Conservation (phyloP, 75 land plant species). For the Azolla pinnata region DNA sequence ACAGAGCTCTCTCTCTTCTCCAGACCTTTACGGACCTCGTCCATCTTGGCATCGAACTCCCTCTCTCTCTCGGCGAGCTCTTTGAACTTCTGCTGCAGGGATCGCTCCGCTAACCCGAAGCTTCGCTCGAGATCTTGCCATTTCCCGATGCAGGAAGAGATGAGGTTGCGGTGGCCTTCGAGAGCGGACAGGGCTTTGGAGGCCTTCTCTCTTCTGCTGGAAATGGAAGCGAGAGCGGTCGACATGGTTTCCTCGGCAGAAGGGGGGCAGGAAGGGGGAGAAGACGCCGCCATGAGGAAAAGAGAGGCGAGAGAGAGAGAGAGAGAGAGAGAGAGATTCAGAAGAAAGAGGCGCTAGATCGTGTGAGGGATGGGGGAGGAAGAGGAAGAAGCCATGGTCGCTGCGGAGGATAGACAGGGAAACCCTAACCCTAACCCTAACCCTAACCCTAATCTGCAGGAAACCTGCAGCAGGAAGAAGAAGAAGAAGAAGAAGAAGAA, state of each 20-base stretch:
- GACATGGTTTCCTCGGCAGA: neutral
- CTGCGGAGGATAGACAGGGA: too few species aligned
- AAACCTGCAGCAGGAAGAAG: too few species aligned
- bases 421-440: too few species aligned
- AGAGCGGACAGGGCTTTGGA: slow-evolving; percentile 71
- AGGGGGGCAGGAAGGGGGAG: too few species aligned
- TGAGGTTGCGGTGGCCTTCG: slow-evolving; percentile 46
- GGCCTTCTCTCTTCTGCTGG: slow-evolving; percentile 58
- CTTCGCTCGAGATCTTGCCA: slow-evolving; percentile 89
- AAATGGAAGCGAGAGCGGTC: neutral
- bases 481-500: too few species aligned
- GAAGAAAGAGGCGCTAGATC: too few species aligned
- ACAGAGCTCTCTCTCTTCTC: slow-evolving; percentile 55
- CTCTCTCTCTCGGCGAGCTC: slow-evolving; percentile 66
- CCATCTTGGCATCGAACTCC: slow-evolving; percentile 44
- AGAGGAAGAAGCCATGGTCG: too few species aligned
- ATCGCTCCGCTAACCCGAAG: slow-evolving; percentile 60
- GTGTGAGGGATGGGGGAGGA: too few species aligned
- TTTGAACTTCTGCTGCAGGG: slow-evolving; percentile 52
- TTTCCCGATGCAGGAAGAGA: slow-evolving; percentile 57
- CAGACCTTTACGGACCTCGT: slow-evolving; percentile 38
- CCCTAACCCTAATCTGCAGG: too few species aligned
- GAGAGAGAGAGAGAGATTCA: neutral
- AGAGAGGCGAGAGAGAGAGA: neutral
- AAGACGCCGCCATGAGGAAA: neutral